Evolutionary conservation across 352 stramenopile species (phyloP), one percentile per base, ranked within the genome.

Genomic region (Phytophthora citricola): DNA sequence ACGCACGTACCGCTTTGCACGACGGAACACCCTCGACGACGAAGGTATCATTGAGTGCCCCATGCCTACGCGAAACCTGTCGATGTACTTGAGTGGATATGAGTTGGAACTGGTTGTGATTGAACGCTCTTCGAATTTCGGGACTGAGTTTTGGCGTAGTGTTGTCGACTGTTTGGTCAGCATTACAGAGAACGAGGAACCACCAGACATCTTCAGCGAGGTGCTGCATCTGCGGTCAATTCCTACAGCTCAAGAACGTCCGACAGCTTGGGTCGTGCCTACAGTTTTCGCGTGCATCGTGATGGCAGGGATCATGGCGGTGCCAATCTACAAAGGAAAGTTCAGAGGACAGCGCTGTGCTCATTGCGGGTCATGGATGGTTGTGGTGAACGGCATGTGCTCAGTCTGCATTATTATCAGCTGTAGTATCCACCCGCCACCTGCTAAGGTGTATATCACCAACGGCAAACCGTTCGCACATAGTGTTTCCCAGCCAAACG

Each of bases 341-440:
- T 50, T 83, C 3, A 77, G 68, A 15, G 68, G 71, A 12, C 75
- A 90, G 50, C 74, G 78, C 7, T 92, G 85, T 71, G 51, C 72
- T 8, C 83, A 92, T 44, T 93, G 85, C 31, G 85, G 79, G 3
- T 89, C 83, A n/a, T 90, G 81, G 76, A 53, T 92, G n/a, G 79
- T 93, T 7, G 31, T 87, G 8, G 44, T 79, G 14, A 73, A 81
- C 26, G 39, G 64, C 3, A 74, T 88, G 47, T 93, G 85, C 49
- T 26, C 73, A 7, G 26, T 78, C 8, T 93, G 85, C 45, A 85
- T 91, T 31, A 15, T 58, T n/a, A 78, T 91, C 43, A 79, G 85
- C 55, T 91, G 78, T 44, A 76, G 67, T 4, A 39, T 90, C 5
- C 71, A 75, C 7, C 69, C 79, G 0, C 78, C 82, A 24, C 73